These are phyloP conservation scores for Blastobotrys ciferrii DNA, from an alignment of 1,139 yeast species.

Conservation along the genomic window DNA sequence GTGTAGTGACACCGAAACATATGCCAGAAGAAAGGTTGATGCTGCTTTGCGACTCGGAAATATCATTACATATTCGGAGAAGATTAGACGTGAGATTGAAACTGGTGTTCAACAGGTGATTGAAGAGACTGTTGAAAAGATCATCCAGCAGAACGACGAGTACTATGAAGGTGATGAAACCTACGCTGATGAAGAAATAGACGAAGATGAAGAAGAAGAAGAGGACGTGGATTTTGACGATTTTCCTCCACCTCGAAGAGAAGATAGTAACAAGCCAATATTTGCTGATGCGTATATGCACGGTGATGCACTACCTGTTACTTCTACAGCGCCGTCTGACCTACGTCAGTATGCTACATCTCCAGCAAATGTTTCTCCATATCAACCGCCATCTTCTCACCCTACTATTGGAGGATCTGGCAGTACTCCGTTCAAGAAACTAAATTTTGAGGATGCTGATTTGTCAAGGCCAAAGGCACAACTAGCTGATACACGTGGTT, in stretches of 20 bases:
- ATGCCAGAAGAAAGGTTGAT: slow-evolving; percentile 68
- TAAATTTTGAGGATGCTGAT: slow-evolving; percentile 6
- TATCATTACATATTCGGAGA: slow-evolving; percentile 73
- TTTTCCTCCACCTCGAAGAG: not conserved
- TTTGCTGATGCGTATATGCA: slow-evolving; percentile 29
- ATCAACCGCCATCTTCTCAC: slow-evolving; percentile 20
- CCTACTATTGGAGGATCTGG: slow-evolving; percentile 3
- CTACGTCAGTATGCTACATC: not conserved
- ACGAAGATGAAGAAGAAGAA: slow-evolving; percentile 27
- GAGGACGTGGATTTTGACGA: slow-evolving; percentile 3
- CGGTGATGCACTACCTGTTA: slow-evolving; percentile 24
- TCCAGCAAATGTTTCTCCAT: slow-evolving; percentile 20
- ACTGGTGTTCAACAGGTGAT: slow-evolving; percentile 64
- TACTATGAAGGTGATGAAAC: slow-evolving; percentile 24
- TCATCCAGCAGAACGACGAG: slow-evolving; percentile 35
- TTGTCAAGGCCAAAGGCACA: not conserved
- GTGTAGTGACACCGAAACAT: slow-evolving; percentile 63
- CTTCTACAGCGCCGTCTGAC: not conserved
- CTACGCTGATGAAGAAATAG: slow-evolving; percentile 27
- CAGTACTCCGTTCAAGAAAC: not conserved
- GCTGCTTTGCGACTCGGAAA: slow-evolving; percentile 75
- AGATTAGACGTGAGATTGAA: slow-evolving; percentile 80
- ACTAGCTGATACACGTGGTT: not conserved
- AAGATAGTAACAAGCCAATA: slow-evolving; percentile 10
- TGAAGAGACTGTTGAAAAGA: slow-evolving; percentile 55